These are phyloP conservation scores for Beauveria sp. DNA, from an alignment of 2,329 filamentous ascomycete genomes.

Conservation along the genomic window DNA sequence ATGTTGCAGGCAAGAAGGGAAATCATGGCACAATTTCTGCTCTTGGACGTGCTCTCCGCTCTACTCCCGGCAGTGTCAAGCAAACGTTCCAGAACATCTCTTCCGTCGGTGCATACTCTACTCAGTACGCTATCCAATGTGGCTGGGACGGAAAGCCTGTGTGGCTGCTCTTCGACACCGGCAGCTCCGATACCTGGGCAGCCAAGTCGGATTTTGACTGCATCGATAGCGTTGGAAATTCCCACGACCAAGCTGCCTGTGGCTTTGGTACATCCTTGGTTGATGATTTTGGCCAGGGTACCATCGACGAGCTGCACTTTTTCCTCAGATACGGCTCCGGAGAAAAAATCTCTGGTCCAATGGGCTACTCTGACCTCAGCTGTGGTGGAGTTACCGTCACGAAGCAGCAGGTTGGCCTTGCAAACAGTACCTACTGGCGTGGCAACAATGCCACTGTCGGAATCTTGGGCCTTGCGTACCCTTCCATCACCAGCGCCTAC, in stretches of 20 bases:
- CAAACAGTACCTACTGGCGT: constrained; percentile 41
- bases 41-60: constrained; percentile 18
- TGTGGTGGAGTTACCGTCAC: constrained; percentile 37
- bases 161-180: constrained; percentile 42
- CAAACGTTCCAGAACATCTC: constrained; percentile 30
- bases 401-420: constrained; percentile 41
- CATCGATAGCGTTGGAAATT: constrained; percentile 26
- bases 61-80: constrained; percentile 14
- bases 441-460: constrained; percentile 46
- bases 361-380: constrained; percentile 38
- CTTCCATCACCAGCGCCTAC: constrained; percentile 42
- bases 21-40: constrained; percentile 24
- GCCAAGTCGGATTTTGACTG: constrained; percentile 35
- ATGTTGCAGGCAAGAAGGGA: constrained; percentile 19
- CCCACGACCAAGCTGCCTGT: constrained; percentile 27
- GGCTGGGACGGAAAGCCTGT: constrained; percentile 30
- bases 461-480: constrained; percentile 43
- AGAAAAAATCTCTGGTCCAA: constrained; percentile 38
- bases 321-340: constrained; percentile 40
- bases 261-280: constrained; percentile 33
- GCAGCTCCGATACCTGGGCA: constrained; percentile 46
- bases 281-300: constrained; percentile 32
- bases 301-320: constrained; percentile 37
- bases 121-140: constrained; percentile 35
- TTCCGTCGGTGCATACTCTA: constrained; percentile 30